Percentiles rank a stretch among this genome's conserved stretches.
Evolutionary conservation across 2,329 filamentous ascomycete genomes (phyloP).

Genomic region (Penicillium sclerotigenum): DNA sequence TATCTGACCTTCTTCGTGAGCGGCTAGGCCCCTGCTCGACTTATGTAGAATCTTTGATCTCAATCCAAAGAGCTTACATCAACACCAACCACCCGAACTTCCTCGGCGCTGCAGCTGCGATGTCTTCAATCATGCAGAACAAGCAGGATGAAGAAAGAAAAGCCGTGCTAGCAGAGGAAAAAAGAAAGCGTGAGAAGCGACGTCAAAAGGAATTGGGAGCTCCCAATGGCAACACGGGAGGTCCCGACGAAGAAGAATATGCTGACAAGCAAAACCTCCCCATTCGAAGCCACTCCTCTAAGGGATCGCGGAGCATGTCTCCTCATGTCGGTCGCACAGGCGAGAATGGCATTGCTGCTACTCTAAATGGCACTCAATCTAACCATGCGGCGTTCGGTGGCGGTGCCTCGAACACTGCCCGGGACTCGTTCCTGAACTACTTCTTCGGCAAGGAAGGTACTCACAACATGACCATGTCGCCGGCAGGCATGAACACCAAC

Average conservation of each 20-base stretch:
- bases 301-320: constrained; percentile 73
- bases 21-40: constrained; percentile 81
- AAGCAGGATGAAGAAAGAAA: constrained; percentile 94
- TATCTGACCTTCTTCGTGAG: constrained; percentile 91
- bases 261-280: constrained; percentile 54
- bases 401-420: constrained; percentile 60
- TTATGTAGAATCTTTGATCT: constrained; percentile 95
- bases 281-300: constrained; percentile 59
- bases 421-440: constrained; percentile 95
- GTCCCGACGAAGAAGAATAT: constrained; percentile 63
- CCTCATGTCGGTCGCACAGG: constrained; percentile 63
- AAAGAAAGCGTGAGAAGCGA: constrained; percentile 77
- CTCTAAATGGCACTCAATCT: constrained; percentile 64
- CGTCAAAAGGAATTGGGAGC: constrained; percentile 76
- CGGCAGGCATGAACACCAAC: constrained; percentile 39
- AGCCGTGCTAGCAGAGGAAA: constrained; percentile 73
- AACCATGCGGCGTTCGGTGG: constrained; percentile 62
- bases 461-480: constrained; percentile 45
- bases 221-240: constrained; percentile 61
- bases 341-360: constrained; percentile 65
- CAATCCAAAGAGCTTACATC: constrained; percentile 97
- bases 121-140: constrained; percentile 92
- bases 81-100: constrained; percentile 99
- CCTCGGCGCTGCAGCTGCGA: constrained; percentile 90
- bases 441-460: constrained; percentile 91